Evolutionary conservation across 1,284 basidiomycete genomes (phyloP).

Genomic region (Apiotrichum montevideense): DNA sequence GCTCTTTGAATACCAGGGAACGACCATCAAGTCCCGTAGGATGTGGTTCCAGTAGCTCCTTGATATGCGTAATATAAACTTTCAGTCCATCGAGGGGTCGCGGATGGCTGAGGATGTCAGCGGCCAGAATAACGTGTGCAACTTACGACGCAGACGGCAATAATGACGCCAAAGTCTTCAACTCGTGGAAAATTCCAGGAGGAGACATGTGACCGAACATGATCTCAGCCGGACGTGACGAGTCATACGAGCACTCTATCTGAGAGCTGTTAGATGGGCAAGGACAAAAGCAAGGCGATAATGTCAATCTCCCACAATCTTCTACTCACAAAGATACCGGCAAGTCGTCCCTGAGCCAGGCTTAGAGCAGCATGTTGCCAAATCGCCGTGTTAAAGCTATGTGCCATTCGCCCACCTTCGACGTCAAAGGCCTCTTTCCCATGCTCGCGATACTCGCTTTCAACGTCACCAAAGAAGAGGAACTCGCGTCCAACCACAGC

Average conservation of each 20-base stretch:
- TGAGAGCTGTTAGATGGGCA: constrained; percentile 7
- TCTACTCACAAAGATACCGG: constrained; percentile 41
- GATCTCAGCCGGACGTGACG: constrained; percentile 29
- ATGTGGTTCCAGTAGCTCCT: constrained; percentile 40
- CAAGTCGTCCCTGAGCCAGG: constrained; percentile 29
- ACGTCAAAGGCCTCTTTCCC: constrained; percentile 20
- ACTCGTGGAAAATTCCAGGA: constrained; percentile 35
- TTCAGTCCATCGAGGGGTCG: constrained; percentile 32
- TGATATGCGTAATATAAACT: constrained; percentile 44
- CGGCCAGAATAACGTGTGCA: too few relatives aligned
- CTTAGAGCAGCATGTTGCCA: constrained; percentile 40
- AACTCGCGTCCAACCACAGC: constrained; percentile 26
- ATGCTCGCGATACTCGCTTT: constrained; percentile 22
- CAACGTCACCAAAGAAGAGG: constrained; percentile 46
- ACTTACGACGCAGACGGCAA: constrained; percentile 8
- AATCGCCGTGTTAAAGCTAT: constrained; percentile 25
- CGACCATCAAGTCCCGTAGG: constrained; percentile 28
- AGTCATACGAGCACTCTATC: constrained; percentile 48
- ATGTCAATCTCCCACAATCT: too few relatives aligned
- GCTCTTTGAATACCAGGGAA: constrained; percentile 33
- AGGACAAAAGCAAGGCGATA: not conserved
- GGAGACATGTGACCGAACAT: constrained; percentile 46
- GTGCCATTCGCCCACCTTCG: constrained; percentile 13
- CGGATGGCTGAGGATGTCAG: not conserved
- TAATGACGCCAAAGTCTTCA: constrained; percentile 28